A percentile compares a stretch with the other conserved stretches of the same genome.
Evolutionary conservation across 2,329 filamentous ascomycete species (phyloP).

Genomic region (Parafenestella ontariensis): DNA sequence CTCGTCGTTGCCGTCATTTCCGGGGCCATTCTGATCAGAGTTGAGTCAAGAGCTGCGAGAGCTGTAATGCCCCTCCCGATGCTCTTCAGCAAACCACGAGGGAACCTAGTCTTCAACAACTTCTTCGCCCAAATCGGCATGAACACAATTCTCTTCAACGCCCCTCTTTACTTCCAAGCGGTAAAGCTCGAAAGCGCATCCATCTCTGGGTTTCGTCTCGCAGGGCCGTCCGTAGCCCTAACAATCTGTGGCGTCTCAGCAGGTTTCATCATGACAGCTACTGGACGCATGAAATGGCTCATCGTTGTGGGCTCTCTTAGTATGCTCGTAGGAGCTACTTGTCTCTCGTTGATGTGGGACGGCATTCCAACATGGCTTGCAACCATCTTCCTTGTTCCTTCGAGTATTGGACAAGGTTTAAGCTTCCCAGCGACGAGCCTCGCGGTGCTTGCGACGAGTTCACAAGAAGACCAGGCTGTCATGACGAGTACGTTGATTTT

Average conservation of each 20-base stretch:
- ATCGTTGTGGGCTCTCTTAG: slow-evolving; percentile 48
- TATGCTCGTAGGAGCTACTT: slow-evolving; percentile 48
- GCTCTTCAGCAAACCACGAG: slow-evolving; percentile 55
- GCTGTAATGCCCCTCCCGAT: slow-evolving; percentile 60
- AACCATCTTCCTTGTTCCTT: slow-evolving; percentile 50
- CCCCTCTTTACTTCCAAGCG: slow-evolving; percentile 70
- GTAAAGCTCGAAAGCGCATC: slow-evolving; percentile 67
- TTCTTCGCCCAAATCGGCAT: slow-evolving; percentile 59
- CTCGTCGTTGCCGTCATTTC: slow-evolving; percentile 52
- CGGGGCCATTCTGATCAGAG: slow-evolving; percentile 51
- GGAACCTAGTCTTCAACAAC: slow-evolving; percentile 59
- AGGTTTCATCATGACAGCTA: slow-evolving; percentile 55
- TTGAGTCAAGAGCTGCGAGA: slow-evolving; percentile 47
- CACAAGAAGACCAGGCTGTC: slow-evolving; percentile 55
- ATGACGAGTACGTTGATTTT: slow-evolving; percentile 72
- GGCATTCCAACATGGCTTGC: slow-evolving; percentile 50
- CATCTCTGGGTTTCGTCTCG: slow-evolving; percentile 73
- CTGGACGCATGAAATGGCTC: slow-evolving; percentile 52
- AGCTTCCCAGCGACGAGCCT: slow-evolving; percentile 52
- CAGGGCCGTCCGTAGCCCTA: slow-evolving; percentile 65
- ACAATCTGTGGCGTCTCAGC: slow-evolving; percentile 51
- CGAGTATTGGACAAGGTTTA: slow-evolving; percentile 52
- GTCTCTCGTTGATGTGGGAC: slow-evolving; percentile 47
- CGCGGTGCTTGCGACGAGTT: slow-evolving; percentile 51
- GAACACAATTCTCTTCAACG: slow-evolving; percentile 70